Conservation (phyloP, 805 yeast species). For the Cephaloascus fragrans region DNA sequence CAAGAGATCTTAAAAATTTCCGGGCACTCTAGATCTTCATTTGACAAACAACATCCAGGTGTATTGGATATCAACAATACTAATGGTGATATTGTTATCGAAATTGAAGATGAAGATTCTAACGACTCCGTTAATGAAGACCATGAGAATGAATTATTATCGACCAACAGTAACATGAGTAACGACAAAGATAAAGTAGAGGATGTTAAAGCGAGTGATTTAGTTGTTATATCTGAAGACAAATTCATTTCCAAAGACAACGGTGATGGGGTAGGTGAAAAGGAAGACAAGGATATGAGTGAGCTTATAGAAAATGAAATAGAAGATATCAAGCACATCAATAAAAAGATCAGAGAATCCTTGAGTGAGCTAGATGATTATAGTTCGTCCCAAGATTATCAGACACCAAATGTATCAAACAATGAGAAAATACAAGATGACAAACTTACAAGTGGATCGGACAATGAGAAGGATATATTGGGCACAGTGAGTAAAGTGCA, state of each 20-base stretch:
- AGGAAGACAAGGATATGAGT: neutral
- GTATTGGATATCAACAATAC: too few species aligned
- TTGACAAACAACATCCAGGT: too few species aligned
- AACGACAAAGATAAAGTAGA: constrained; percentile 1
- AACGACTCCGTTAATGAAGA: neutral
- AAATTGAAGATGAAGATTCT: neutral
- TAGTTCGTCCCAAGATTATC: too few species aligned
- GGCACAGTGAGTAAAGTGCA: neutral
- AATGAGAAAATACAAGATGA: too few species aligned
- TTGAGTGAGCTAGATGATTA: constrained; percentile 23
- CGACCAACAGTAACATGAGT: neutral
- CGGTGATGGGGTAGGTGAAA: too few species aligned
- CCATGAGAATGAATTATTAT: neutral
- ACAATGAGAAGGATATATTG: neutral
- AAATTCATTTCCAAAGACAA: too few species aligned
- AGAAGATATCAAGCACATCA: constrained; percentile 1
- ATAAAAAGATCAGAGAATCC: constrained; percentile 6
- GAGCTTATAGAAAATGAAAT: neutral
- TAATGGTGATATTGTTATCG: neutral
- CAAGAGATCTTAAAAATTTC: too few species aligned
- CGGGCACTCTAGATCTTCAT: too few species aligned
- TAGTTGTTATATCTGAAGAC: too few species aligned
- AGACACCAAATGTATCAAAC: too few species aligned
- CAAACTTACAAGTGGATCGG: constrained; percentile 9
- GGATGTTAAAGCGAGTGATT: too few species aligned